Evolutionary conservation across 345 rosid species (phyloP), one percentile per base, ranked within the genome.

Genomic region (Physaria fendleri): DNA sequence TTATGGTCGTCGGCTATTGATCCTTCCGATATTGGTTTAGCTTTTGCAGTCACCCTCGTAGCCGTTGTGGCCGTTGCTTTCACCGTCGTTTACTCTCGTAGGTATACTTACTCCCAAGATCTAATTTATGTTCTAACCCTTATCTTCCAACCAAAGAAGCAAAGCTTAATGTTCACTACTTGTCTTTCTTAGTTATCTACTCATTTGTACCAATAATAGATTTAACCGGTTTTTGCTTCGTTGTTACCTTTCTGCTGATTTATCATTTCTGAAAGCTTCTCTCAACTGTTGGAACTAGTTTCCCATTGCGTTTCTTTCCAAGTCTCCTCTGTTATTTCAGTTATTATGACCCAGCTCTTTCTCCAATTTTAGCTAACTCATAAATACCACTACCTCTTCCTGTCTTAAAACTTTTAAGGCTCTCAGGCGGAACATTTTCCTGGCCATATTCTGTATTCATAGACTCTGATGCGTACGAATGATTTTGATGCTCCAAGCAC

Each of bases 21-120:
- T 44, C 75, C 82, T 64, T 77, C 75, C 46, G 70, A 74, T 81
- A 87, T 75, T 66, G 76, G 78, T 20, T 40, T 84, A 75, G 83
- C 84, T 53, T 68, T 84, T 29, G 84, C 77, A 43, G 81, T 83
- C 68, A 78, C 85, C 78, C 82, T 79, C 83, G 74, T 84, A 84
- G 89, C 85, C 50, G 88, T 87, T 45, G 64, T 86, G 62, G 87
- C 91, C 75, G 77, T 83, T 66, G 76, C 81, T 66, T 75, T 78
- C 70, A 80, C 88, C 68, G 53, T 79, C 76, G 66, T 76, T 71
- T 84, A 75, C 74, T 80, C 84, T 38, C 80, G 78, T 72, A 79
- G 91, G 85, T 84, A 77, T 64, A 58, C 8, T 2, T 41, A 46
- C 27, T 8, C 27, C 27, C 18, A 51, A 56, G 43, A 64, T 68